Evolutionary conservation across 2,329 filamentous ascomycete species (phyloP).

Genomic region (Ophiostoma sp.): DNA sequence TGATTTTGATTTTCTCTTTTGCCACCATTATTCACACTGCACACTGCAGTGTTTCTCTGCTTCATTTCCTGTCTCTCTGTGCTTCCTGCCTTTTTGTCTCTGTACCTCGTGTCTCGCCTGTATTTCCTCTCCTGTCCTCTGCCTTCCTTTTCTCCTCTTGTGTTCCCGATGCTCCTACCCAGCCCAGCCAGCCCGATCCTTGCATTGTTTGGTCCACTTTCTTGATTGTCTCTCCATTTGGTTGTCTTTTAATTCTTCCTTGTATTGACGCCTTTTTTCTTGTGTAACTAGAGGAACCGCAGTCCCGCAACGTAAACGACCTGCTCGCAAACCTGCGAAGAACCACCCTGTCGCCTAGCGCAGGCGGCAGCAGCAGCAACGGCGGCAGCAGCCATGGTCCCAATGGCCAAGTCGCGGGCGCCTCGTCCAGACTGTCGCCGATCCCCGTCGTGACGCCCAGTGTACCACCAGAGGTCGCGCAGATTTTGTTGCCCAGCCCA

Average conservation of each 20-base stretch:
- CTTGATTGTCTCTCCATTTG: not conserved
- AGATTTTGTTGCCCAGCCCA: slow-evolving; percentile 46
- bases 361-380: not conserved
- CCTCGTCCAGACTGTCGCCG: not conserved
- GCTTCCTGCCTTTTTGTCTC: not conserved
- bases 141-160: not conserved
- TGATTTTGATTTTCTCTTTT: not conserved
- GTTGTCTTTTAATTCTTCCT: not conserved
- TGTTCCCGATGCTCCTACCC: not conserved
- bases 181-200: not conserved
- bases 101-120: not conserved
- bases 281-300: slow-evolving; percentile 29
- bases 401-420: not conserved
- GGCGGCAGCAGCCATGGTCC: not conserved
- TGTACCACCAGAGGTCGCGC: slow-evolving; percentile 59
- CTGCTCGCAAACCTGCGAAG: slow-evolving; percentile 59
- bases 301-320: slow-evolving; percentile 56
- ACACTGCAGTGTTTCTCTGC: not conserved
- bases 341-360: slow-evolving; percentile 38
- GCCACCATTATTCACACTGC: not conserved
- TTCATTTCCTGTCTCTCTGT: not conserved
- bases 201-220: not conserved
- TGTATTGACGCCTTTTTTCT: not conserved
- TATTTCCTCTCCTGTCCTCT: not conserved
- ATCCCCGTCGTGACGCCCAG: slow-evolving; percentile 44